These are phyloP conservation scores for Didymella glomerata DNA, from an alignment of 2,329 filamentous ascomycete species.

Conservation along the genomic window DNA sequence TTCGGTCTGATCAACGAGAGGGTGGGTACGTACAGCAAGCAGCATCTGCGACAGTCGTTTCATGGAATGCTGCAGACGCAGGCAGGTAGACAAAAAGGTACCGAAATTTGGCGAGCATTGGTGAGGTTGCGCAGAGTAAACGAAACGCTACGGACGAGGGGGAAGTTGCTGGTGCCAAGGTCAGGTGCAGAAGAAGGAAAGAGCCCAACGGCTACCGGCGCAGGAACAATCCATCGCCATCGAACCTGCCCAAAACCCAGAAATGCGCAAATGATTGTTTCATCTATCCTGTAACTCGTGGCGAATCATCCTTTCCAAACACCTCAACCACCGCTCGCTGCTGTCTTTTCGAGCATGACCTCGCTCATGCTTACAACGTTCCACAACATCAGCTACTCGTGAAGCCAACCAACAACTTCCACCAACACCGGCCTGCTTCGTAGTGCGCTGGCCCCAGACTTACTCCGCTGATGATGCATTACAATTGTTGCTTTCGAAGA, in stretches of 20 bases:
- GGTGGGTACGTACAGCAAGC: neutral
- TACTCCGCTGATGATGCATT: slow-evolving; percentile 18
- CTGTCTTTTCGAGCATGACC: slow-evolving; percentile 5
- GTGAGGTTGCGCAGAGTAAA: neutral
- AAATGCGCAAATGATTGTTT: slow-evolving; percentile 16
- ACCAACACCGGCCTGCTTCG: slow-evolving; percentile 4
- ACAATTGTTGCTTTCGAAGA: slow-evolving; percentile 23
- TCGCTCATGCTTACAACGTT: slow-evolving; percentile 10
- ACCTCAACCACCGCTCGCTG: slow-evolving; percentile 1
- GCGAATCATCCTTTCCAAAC: slow-evolving; percentile 13
- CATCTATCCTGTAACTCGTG: slow-evolving; percentile 20
- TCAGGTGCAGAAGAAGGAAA: neutral
- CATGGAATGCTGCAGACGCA: neutral
- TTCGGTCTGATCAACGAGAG: neutral
- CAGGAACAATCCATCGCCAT: neutral
- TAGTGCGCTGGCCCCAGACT: neutral
- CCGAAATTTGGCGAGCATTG: neutral
- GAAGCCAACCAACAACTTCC: slow-evolving; percentile 3
- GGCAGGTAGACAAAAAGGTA: neutral
- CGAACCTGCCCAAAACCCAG: neutral
- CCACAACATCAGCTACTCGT: neutral
- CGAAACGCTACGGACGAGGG: neutral
- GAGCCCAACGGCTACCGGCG: neutral
- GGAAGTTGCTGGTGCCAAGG: slow-evolving; percentile 3
- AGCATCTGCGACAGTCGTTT: slow-evolving; percentile 1